Evolutionary conservation across 2,329 filamentous ascomycete genomes (phyloP), one percentile per base, ranked within the genome.

Genomic region (Anthostomella pinea): DNA sequence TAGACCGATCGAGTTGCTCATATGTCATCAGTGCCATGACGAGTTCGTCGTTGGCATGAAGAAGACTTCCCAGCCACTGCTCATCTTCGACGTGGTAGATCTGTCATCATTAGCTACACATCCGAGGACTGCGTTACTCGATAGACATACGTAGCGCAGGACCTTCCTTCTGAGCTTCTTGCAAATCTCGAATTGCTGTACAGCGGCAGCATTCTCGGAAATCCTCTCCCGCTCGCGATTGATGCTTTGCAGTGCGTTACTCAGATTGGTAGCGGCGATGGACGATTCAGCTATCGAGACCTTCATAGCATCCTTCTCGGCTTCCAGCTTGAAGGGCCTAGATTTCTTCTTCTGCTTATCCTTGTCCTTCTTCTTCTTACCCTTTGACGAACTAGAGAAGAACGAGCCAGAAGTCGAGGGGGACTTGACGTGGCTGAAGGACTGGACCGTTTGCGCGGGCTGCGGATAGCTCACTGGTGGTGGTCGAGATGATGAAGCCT

Each of bases 11-110:
- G 46, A 97, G 78, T 52, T 96, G 87, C 64, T 97, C 91, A 57
- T 89, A 98, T 0, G 89, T 86, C 79, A 95, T 95, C 39, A 98
- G 73, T 2, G 90, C 88, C 44, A 84, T 84, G 25, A 97, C 87
- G n/a, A 98, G 81, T 63, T 95, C 87, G 54, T 98, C 93, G 54
- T 98, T 97, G 47, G 91, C 90, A 54, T 93, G 87, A 13, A 98
- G 81, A 4, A 98, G 73, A 43, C 87, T 83, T 26, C 91, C 93
- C 7, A 98, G 81, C 73, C 86, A 96, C 55, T 97, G 83, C 56
- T 97, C 91, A 7, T 81, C 83, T 59, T 95, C 87, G 9, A 97
- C 85, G 33, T 89, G 77, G 57, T 97, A 88, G 46, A 97, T 95
- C 79, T 83, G 37, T 25, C 8, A 13, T 30, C 15, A 34, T 62